Evolutionary conservation across 805 yeast genomes (phyloP).

Genomic region (Kazachstania kunashirensis): DNA sequence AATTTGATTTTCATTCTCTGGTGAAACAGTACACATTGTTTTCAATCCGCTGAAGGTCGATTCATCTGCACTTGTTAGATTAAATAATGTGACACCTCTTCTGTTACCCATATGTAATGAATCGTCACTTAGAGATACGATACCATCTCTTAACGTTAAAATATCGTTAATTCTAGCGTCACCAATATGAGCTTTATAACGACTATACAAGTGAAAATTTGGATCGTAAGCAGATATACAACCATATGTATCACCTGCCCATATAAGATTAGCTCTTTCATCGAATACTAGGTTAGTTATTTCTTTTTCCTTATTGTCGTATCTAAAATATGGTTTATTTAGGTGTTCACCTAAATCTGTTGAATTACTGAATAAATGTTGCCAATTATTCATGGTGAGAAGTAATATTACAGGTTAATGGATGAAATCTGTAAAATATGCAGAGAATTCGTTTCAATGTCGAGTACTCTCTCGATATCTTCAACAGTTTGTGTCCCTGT

Average conservation of each 20-base stretch:
- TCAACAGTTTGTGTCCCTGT: too few species aligned
- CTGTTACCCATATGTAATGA: conserved; percentile 46
- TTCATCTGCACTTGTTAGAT: conserved; percentile 23
- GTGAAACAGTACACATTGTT: conserved; percentile 34
- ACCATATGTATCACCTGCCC: conserved; percentile 72
- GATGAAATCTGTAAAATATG: too few species aligned
- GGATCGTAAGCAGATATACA: conserved; percentile 38
- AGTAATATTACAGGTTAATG: too few species aligned
- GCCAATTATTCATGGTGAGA: conserved; percentile 28
- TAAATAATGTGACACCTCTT: conserved; percentile 42
- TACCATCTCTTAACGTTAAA: conserved; percentile 46
- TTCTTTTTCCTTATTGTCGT: conserved; percentile 27
- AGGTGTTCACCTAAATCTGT: conserved; percentile 25
- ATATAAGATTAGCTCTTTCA: conserved; percentile 60
- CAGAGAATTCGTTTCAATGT: too few species aligned
- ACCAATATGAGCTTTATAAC: conserved; percentile 43
- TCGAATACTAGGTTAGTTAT: conserved; percentile 46
- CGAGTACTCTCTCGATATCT: too few species aligned
- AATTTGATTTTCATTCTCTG: conserved; percentile 34
- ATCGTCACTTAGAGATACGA: conserved; percentile 45
- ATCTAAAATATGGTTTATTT: conserved; percentile 25
- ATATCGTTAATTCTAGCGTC: conserved; percentile 41
- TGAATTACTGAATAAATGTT: conserved; percentile 25
- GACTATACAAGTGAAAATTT: conserved; percentile 44
- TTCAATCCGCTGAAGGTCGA: conserved; percentile 30